A percentile compares a stretch with the other conserved stretches of the same genome.
Conservation (phyloP, 2,329 filamentous ascomycete species). For the Hymenoscyphus occultus region DNA sequence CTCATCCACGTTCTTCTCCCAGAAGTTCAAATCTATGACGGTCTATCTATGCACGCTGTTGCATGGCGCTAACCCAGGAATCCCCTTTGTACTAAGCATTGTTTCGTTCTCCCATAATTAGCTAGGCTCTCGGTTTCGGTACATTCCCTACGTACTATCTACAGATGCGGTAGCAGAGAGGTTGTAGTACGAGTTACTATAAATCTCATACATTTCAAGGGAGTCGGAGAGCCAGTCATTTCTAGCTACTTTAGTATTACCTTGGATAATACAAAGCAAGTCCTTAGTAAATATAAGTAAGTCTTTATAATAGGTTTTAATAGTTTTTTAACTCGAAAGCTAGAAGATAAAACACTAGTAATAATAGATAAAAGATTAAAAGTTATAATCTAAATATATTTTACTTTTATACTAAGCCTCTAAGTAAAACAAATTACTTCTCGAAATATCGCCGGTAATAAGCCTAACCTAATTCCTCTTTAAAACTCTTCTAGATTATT, state of each 20-base stretch:
- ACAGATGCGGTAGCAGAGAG: constrained; percentile 15
- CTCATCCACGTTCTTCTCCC: constrained; percentile 13
- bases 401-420: background rate
- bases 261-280: constrained; percentile 13
- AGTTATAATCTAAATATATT: constrained; percentile 15
- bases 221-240: constrained; percentile 13
- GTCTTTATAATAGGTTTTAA: background rate
- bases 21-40: constrained; percentile 14
- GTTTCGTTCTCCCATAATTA: constrained; percentile 15
- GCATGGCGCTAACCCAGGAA: constrained; percentile 2
- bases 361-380: background rate
- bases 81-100: constrained; percentile 11
- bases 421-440: constrained; percentile 10
- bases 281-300: background rate
- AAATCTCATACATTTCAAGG: constrained; percentile 15
- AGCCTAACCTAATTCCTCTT: background rate
- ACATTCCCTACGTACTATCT: constrained; percentile 14
- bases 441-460: constrained; percentile 7
- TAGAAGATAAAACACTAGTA: background rate
- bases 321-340: background rate
- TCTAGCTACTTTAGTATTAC: background rate
- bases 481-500: constrained; percentile 3
- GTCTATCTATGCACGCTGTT: constrained; percentile 9
- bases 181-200: constrained; percentile 17
- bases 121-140: background rate